Evolutionary conservation across 2,329 filamentous ascomycete species (phyloP).

Genomic region (Aspergillus pseudoterreus): DNA sequence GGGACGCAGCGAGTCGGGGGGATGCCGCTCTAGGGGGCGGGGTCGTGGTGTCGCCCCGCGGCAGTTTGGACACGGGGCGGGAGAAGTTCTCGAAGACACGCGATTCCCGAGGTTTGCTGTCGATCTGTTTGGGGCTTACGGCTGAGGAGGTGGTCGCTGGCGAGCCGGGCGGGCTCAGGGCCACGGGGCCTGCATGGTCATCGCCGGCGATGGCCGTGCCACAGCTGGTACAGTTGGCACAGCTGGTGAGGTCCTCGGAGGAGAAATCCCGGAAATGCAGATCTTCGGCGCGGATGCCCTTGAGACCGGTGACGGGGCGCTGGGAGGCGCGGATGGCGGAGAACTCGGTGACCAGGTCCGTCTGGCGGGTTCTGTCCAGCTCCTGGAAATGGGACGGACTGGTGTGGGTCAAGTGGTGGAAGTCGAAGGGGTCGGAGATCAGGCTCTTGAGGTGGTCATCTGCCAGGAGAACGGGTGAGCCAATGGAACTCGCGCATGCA

Average conservation of each 20-base stretch:
- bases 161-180: conserved; percentile 30
- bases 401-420: conserved; percentile 61
- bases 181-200: conserved; percentile 12
- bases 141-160: conserved; percentile 22
- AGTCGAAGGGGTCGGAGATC: conserved; percentile 62
- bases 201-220: conserved; percentile 21
- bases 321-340: conserved; percentile 53
- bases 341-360: conserved; percentile 53
- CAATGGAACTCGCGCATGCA: not conserved
- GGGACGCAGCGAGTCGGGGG: conserved; percentile 28
- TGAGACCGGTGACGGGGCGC: conserved; percentile 46
- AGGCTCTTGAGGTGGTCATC: conserved; percentile 43
- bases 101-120: conserved; percentile 28
- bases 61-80: conserved; percentile 45
- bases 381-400: conserved; percentile 52
- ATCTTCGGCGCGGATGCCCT: conserved; percentile 51
- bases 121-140: conserved; percentile 19
- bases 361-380: conserved; percentile 49
- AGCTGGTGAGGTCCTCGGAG: conserved; percentile 24
- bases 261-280: conserved; percentile 38
- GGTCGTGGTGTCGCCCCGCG: conserved; percentile 37
- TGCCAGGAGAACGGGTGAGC: conserved; percentile 14
- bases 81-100: conserved; percentile 53
- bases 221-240: conserved; percentile 1
- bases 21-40: conserved; percentile 36